These are phyloP conservation scores for Aurinia saxatilis DNA, from an alignment of 345 rosid species.

Conservation along the genomic window DNA sequence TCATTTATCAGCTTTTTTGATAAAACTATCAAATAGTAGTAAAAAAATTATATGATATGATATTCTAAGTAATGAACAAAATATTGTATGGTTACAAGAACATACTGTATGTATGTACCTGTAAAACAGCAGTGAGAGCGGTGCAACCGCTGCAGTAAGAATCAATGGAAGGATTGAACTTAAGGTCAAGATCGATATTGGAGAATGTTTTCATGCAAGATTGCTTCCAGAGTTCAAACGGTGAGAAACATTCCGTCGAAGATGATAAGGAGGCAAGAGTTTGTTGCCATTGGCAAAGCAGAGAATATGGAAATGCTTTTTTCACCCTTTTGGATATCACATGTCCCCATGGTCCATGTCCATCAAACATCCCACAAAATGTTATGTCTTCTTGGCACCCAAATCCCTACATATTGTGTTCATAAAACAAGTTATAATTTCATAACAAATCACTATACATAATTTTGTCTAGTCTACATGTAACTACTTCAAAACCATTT, in stretches of 20 bases:
- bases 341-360: slow-evolving; percentile 98
- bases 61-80: neutral
- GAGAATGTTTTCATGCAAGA: slow-evolving; percentile 64
- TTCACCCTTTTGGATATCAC: slow-evolving; percentile 54
- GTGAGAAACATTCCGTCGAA: slow-evolving; percentile 23
- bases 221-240: slow-evolving; percentile 67
- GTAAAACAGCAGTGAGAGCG: slow-evolving; percentile 69
- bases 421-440: neutral
- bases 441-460: neutral
- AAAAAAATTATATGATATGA: neutral
- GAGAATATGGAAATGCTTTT: slow-evolving; percentile 44
- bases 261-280: slow-evolving; percentile 41
- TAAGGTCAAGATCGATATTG: slow-evolving; percentile 64
- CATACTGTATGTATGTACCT: slow-evolving; percentile 32
- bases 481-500: neutral
- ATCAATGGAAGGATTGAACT: slow-evolving; percentile 49
- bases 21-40: too few relatives aligned
- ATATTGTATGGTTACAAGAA: too few relatives aligned
- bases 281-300: slow-evolving; percentile 79
- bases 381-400: slow-evolving; percentile 85
- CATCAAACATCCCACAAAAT: slow-evolving; percentile 86
- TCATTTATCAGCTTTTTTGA: neutral
- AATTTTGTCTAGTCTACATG: neutral
- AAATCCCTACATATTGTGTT: slow-evolving; percentile 43
- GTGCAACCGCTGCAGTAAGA: slow-evolving; percentile 70